Evolutionary conservation across 2,329 filamentous ascomycete genomes (phyloP), one percentile per base, ranked within the genome.

Genomic region (Leptographium galeiforme): DNA sequence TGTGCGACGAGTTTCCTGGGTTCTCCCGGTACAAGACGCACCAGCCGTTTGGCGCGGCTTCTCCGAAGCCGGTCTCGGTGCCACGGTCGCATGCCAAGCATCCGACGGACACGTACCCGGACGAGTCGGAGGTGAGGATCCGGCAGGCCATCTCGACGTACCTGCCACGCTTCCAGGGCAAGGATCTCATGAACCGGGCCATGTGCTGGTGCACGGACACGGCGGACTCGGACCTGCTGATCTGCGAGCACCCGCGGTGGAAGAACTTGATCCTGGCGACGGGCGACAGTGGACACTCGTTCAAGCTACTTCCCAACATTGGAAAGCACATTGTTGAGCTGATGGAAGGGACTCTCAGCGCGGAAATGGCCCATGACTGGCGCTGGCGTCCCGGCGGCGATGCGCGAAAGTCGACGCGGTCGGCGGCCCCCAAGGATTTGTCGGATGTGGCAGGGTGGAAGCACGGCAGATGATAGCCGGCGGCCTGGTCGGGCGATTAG

Each of bases 271-370:
- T 82, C 2, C 60, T 80, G 0, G 58, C 77, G 1, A 74, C 75
- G 0, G 79, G 78, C 0, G 79, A 82, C 59, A 82, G 78, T 2
- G 79, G 78, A 1, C 53, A 54, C 25, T 54, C 53, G 2, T 54
- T 54, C 32, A 54, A 54, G 30, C n/a, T 54, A 2, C 49, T 54
- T 2, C 53, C 53, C 7, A 51, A 16, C 38, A 45, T 54, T 8
- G 53, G 53, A n/a, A 51, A 54, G 39, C 33, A 54, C 25, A 36
- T 54, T 6, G 53, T 54, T 2, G 53, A 44, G 18, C 53, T 54
- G 18, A 12, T 54, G 11, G 53, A 54, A 19, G 53, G 49, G 13
- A 51, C 44, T 12, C 39, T 54, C 14, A n/a, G 19, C 11, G 2
- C 53, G 1, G 48, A 48, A 1, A 16, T 54, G 30, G 49, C 49